Evolutionary conservation across 768 basidiomycete genomes (phyloP), one percentile per base, ranked within the genome.

Genomic region (Amanita pseudoporphyria): DNA sequence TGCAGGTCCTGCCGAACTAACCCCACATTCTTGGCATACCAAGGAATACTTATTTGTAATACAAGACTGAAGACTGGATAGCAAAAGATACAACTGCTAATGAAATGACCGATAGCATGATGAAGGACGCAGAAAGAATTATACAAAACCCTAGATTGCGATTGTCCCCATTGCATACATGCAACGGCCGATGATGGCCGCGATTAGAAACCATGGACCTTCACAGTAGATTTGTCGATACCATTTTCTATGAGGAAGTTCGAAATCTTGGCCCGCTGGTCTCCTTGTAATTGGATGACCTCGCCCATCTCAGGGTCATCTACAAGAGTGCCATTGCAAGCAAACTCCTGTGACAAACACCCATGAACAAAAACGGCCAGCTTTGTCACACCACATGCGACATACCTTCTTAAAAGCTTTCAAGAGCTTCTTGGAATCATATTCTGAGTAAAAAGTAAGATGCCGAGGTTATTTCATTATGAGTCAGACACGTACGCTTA

Each of bases 201-300:
- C 26, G 49, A 58, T 79, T 68, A 92, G 79, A 91, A 91, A 53
- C 89, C 89, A 68, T 92, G 90, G 49, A 91, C 68, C 71, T 89
- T 92, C 73, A 92, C 87, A 49, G 79, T 83, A 57, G 68, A 63
- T 70, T 77, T 86, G 48, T 81, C 76, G 44, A 95, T 76, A 44
- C 87, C 88, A 56, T 90, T 84, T 60, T 87, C 83, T 53, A 76
- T 72, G 57, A 99, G 82, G 77, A 97, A 97, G 43, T 73, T 78
- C 47, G 78, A 80, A 56, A 97, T 95, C 76, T 94, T 93, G 63
- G 76, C 67, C 45, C 96, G 81, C 68, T 99, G 96, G 69, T 99
- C 96, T 54, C 96, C 96, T 66, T 98, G 96, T 56, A 99, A 83
- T 71, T 99, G 96, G 62, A 99, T 90, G 64, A 99, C 90, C 71